A percentile compares a stretch with the other conserved stretches of the same genome.
Evolutionary conservation across 345 rosid species (phyloP).

Genomic region (Euphorbia lathyris): DNA sequence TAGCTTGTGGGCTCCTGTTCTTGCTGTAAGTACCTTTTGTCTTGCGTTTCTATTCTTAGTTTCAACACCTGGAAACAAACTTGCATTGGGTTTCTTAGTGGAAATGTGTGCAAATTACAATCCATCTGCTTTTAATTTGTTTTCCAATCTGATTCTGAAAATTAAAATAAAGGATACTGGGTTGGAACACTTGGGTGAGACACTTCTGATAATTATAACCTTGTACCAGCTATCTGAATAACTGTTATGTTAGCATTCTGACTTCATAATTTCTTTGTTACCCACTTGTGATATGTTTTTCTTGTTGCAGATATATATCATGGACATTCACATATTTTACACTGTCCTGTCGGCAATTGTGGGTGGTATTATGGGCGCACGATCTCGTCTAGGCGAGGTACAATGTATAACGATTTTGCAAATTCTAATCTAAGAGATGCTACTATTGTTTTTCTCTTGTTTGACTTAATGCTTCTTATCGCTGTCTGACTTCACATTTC

Average conservation of each 20-base stretch:
- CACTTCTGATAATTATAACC: neutral
- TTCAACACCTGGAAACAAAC: neutral
- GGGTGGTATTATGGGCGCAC: slow-evolving; percentile 99
- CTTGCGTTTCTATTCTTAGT: neutral
- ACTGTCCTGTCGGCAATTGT: slow-evolving; percentile 87
- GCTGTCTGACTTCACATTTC: slow-evolving; percentile 12
- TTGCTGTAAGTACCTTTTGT: slow-evolving; percentile 64
- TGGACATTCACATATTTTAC: slow-evolving; percentile 97
- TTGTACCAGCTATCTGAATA: neutral
- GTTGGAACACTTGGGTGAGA: slow-evolving; percentile 3
- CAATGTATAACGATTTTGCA: neutral
- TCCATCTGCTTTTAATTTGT: neutral
- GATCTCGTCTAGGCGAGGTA: slow-evolving; percentile 98
- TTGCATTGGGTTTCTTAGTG: slow-evolving; percentile 12
- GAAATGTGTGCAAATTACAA: neutral
- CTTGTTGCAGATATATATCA: slow-evolving; percentile 70
- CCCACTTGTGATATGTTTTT: neutral
- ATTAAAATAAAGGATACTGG: neutral
- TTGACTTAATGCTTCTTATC: neutral
- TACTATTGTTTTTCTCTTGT: neutral
- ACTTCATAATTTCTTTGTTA: neutral
- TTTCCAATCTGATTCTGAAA: neutral
- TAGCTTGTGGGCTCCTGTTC: slow-evolving; percentile 96
- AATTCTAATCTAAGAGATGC: neutral
- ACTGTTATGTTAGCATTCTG: neutral